Conservation (phyloP, 768 basidiomycete genomes). For the Leucogyrophana mollusca region DNA sequence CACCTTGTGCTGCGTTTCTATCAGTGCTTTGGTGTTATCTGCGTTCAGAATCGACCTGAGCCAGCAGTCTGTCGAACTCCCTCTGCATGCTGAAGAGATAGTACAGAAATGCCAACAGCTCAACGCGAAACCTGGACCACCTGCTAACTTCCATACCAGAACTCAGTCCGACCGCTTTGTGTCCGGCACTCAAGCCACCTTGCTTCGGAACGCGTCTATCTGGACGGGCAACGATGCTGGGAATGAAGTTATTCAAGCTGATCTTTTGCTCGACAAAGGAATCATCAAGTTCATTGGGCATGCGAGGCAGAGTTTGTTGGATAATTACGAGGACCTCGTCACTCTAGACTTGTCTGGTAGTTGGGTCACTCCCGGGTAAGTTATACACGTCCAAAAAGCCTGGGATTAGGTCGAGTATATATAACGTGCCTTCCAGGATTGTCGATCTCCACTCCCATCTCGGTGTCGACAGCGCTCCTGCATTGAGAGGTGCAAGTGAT, state of each 20-base stretch:
- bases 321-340: slow-evolving; percentile 17
- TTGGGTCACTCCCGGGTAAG: slow-evolving; percentile 61
- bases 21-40: too few relatives aligned
- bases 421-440: slow-evolving; percentile 26
- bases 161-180: slow-evolving; percentile 55
- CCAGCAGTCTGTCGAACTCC: slow-evolving; percentile 9
- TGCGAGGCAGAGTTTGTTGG: slow-evolving; percentile 4
- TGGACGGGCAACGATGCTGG: slow-evolving; percentile 74
- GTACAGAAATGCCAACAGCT: slow-evolving; percentile 48
- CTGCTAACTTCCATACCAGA: slow-evolving; percentile 45
- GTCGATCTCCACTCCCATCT: slow-evolving; percentile 62
- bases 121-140: slow-evolving; percentile 39
- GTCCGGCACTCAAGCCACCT: slow-evolving; percentile 48
- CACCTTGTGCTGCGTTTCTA: slow-evolving; percentile 13
- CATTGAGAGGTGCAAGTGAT: slow-evolving; percentile 45
- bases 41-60: background rate
- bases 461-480: slow-evolving; percentile 40
- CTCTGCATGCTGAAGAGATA: slow-evolving; percentile 24
- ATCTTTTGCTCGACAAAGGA: slow-evolving; percentile 63
- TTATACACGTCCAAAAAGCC: background rate
- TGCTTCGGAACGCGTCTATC: slow-evolving; percentile 69
- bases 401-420: background rate
- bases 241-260: slow-evolving; percentile 53
- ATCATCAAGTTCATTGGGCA: slow-evolving; percentile 56
- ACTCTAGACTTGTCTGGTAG: slow-evolving; percentile 56